phyloP scores from a whole-genome alignment of 192 early-diverging fungal genomes.

The Podila epicladia region DNA sequence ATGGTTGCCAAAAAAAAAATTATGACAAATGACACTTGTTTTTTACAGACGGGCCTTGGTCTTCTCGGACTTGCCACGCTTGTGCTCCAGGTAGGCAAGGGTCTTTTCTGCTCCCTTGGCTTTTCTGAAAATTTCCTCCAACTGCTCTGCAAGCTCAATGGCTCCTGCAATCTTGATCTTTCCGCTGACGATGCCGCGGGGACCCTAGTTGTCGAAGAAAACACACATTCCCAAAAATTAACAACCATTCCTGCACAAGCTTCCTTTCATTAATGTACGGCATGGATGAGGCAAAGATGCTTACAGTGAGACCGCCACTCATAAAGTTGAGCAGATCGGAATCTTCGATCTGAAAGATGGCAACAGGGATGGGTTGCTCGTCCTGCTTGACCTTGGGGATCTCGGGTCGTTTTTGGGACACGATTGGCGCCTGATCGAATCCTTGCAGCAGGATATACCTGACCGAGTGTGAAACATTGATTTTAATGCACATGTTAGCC shows the following conservation, averaged over 20 bases:
- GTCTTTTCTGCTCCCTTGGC: conserved; percentile 51
- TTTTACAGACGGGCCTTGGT: conserved; percentile 38
- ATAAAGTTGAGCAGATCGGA: conserved; percentile 49
- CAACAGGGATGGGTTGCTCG: conserved; percentile 42
- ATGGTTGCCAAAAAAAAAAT: too few species aligned
- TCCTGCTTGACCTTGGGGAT: conserved; percentile 49
- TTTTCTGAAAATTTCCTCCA: conserved; percentile 46
- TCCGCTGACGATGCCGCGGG: conserved; percentile 49
- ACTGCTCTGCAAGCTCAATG: conserved; percentile 44
- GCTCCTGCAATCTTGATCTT: conserved; percentile 55
- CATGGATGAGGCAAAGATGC: not conserved
- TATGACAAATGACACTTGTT: not conserved
- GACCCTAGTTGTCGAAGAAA: conserved; percentile 13
- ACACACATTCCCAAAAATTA: not conserved
- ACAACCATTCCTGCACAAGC: too few species aligned
- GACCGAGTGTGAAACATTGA: not conserved
- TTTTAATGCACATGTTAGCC: conserved; percentile 24
- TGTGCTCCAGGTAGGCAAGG: conserved; percentile 41
- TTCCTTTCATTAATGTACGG: too few species aligned
- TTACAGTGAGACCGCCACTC: conserved; percentile 49
- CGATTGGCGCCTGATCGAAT: conserved; percentile 32
- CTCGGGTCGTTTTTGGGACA: conserved; percentile 44
- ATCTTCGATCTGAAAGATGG: conserved; percentile 49
- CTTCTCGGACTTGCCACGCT: conserved; percentile 44
- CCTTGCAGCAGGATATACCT: conserved; percentile 46